Evolutionary conservation across 2,329 filamentous ascomycete species (phyloP).

Genomic region (Mycocentrospora acerina): DNA sequence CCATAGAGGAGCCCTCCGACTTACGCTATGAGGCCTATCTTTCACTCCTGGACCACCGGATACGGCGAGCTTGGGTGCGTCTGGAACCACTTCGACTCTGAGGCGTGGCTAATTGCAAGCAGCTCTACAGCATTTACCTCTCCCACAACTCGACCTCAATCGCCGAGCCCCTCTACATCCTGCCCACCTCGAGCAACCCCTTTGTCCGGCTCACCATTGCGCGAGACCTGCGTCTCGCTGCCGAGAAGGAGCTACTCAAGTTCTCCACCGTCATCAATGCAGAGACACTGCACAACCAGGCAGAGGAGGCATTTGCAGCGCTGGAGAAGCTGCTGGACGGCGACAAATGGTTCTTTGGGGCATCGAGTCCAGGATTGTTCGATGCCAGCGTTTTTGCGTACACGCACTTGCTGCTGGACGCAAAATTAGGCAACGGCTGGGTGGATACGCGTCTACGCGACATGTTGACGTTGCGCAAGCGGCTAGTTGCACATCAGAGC

Average conservation of each 20-base stretch:
- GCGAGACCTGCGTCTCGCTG: conserved; percentile 70
- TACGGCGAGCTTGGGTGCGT: conserved; percentile 82
- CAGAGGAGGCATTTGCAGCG: conserved; percentile 63
- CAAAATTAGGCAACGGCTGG: conserved; percentile 60
- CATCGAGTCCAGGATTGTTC: conserved; percentile 66
- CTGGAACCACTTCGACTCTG: background rate
- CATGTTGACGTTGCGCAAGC: conserved; percentile 58
- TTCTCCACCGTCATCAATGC: conserved; percentile 59
- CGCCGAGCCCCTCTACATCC: conserved; percentile 70
- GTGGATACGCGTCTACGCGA: conserved; percentile 61
- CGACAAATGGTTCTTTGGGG: conserved; percentile 63
- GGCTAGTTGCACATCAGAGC: conserved; percentile 66
- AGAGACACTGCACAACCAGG: conserved; percentile 60
- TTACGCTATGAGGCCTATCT: conserved; percentile 72
- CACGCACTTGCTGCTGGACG: conserved; percentile 74
- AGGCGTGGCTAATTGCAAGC: conserved; percentile 8
- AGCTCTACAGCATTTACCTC: conserved; percentile 81
- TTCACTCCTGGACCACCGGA: conserved; percentile 71
- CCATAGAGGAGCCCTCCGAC: conserved; percentile 51
- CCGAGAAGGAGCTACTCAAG: conserved; percentile 72
- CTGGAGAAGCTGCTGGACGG: conserved; percentile 61
- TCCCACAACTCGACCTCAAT: conserved; percentile 67
- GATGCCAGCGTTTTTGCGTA: conserved; percentile 92
- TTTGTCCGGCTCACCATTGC: conserved; percentile 65
- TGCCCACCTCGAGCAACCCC: conserved; percentile 58